Conservation (phyloP, 495 filamentous ascomycete genomes). For the Cercophora samala region DNA sequence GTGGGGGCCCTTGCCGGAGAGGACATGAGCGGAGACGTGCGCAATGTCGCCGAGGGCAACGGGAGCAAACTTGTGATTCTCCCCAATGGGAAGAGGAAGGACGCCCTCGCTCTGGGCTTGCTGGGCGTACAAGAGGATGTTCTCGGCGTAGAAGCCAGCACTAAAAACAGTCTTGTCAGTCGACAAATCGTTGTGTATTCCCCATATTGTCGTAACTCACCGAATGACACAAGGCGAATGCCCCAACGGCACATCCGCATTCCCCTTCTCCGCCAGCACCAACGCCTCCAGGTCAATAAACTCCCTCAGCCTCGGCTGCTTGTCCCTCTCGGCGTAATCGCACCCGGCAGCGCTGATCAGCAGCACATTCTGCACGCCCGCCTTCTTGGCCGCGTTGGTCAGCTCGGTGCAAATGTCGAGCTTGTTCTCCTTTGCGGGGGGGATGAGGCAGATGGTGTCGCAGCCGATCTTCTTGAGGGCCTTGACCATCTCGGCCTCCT, state of each 20-base stretch:
- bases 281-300: conserved; percentile 52
- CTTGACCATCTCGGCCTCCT: conserved; percentile 37
- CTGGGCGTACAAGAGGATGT: conserved; percentile 49
- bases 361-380: conserved; percentile 48
- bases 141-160: conserved; percentile 57
- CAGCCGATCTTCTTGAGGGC: conserved; percentile 42
- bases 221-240: conserved; percentile 51
- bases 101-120: conserved; percentile 46
- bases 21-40: conserved; percentile 50
- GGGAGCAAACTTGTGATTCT: conserved; percentile 53
- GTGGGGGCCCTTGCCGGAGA: conserved; percentile 50
- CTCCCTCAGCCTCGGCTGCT: conserved; percentile 52
- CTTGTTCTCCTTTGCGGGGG: conserved; percentile 49
- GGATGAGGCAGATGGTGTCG: conserved; percentile 55
- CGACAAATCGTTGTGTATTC: neutral
- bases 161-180: conserved; percentile 18
- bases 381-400: conserved; percentile 48
- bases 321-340: conserved; percentile 50
- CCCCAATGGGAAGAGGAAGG: conserved; percentile 51
- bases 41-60: conserved; percentile 52
- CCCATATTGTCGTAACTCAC: conserved; percentile 28
- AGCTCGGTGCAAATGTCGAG: conserved; percentile 50
- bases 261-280: conserved; percentile 48
- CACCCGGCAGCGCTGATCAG: conserved; percentile 54
- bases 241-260: conserved; percentile 38